These are phyloP conservation scores for Cyanidium caldarium DNA, from an alignment of 23 red algal genomes.

Conservation along the genomic window DNA sequence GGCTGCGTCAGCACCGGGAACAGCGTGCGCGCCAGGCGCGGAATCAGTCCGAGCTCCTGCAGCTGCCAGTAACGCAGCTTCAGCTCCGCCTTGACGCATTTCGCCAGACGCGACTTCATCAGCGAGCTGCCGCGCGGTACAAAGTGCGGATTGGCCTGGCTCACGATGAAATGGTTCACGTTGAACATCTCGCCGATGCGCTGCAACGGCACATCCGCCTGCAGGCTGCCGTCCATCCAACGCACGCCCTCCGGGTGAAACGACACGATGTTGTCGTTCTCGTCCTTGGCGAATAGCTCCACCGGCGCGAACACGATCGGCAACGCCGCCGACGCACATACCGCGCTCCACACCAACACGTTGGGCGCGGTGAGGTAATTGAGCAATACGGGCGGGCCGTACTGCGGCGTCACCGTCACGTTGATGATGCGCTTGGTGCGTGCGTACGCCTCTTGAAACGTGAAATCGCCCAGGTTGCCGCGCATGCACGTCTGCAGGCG, in stretches of 20 bases:
- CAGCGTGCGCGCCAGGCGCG: constrained; percentile 26
- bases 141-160: constrained; percentile 80
- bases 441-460: constrained; percentile 86
- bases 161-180: constrained; percentile 97
- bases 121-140: constrained; percentile 31
- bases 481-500: constrained; percentile 55
- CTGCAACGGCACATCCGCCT: constrained; percentile 71
- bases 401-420: constrained; percentile 61
- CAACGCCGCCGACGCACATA: constrained; percentile 57
- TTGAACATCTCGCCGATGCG: constrained; percentile 94
- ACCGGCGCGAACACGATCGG: constrained; percentile 81
- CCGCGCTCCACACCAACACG: constrained; percentile 91
- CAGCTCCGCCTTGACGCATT: constrained; percentile 50
- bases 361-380: constrained; percentile 95
- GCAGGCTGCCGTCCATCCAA: constrained; percentile 78
- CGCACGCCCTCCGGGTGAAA: constrained; percentile 45
- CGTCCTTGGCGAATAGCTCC: constrained; percentile 53
- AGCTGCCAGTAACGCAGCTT: constrained; percentile 88
- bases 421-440: constrained; percentile 91
- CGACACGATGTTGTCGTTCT: constrained; percentile 31
- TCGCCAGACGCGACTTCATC: constrained; percentile 49
- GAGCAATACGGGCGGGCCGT: constrained; percentile 62
- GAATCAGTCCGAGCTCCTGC: constrained; percentile 58
- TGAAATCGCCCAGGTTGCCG: constrained; percentile 69
- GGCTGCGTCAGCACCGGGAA: constrained; percentile 78